Evolutionary conservation across 2,329 filamentous ascomycete species (phyloP).

Genomic region (Exophiala bonariae): DNA sequence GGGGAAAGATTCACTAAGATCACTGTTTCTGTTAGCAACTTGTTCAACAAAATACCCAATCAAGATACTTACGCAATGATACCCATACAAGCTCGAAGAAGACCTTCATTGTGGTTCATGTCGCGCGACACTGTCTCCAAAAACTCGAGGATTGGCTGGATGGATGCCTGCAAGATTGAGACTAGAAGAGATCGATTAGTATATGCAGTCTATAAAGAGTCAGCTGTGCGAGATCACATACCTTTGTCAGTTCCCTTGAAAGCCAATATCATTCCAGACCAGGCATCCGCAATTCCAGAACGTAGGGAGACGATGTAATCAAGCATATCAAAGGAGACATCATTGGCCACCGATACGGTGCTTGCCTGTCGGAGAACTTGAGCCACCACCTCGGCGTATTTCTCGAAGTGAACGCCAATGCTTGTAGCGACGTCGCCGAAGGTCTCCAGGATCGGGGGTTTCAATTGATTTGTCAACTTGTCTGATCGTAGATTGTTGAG

Average conservation of each 20-base stretch:
- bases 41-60: not conserved
- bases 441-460: constrained; percentile 95
- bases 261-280: constrained; percentile 93
- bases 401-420: constrained; percentile 88
- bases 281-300: constrained; percentile 98
- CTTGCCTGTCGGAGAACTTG: constrained; percentile 93
- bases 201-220: constrained; percentile 8
- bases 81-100: constrained; percentile 94
- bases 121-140: constrained; percentile 79
- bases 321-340: constrained; percentile 90
- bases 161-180: constrained; percentile 70
- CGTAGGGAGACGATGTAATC: constrained; percentile 94
- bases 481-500: constrained; percentile 82
- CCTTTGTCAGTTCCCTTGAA: constrained; percentile 68
- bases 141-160: constrained; percentile 83
- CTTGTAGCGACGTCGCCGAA: constrained; percentile 97
- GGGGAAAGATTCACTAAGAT: constrained; percentile 91
- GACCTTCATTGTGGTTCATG: constrained; percentile 82
- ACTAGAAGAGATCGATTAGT: constrained; percentile 49
- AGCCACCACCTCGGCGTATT: constrained; percentile 87
- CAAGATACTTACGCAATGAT: constrained; percentile 76
- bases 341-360: constrained; percentile 72
- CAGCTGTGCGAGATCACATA: constrained; percentile 28
- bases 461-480: constrained; percentile 90
- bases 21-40: constrained; percentile 58